Percentiles rank a stretch among this genome's conserved stretches.
Conservation (phyloP, 208 protist species). For the Wallacemonas rigidus region DNA sequence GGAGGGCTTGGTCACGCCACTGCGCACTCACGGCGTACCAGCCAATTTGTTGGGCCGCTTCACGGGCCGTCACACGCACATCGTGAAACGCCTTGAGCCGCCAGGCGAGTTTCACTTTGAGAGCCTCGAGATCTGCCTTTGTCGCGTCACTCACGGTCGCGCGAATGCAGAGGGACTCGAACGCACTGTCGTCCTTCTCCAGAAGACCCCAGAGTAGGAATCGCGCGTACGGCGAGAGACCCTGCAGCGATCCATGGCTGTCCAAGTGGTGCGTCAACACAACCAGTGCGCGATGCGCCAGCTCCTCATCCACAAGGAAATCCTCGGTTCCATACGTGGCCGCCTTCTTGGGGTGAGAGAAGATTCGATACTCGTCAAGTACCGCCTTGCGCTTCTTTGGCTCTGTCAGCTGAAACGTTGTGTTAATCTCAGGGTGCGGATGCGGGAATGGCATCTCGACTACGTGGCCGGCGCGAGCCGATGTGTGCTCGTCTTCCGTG, state of each 20-base stretch:
- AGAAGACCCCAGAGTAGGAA: conserved; percentile 75
- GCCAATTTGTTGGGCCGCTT: conserved; percentile 57
- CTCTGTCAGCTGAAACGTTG: conserved; percentile 75
- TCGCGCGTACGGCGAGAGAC: conserved; percentile 70
- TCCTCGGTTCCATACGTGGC: conserved; percentile 76
- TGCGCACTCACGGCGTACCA: conserved; percentile 86
- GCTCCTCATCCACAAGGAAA: conserved; percentile 86
- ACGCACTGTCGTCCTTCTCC: conserved; percentile 57
- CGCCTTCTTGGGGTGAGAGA: conserved; percentile 84
- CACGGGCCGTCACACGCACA: conserved; percentile 38
- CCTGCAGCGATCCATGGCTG: conserved; percentile 60
- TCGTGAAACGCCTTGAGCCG: conserved; percentile 31
- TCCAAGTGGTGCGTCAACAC: conserved; percentile 70
- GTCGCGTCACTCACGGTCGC: conserved; percentile 24
- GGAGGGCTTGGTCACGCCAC: conserved; percentile 80
- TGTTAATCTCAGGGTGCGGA: conserved; percentile 74
- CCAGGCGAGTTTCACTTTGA: conserved; percentile 8
- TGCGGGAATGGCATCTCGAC: conserved; percentile 61
- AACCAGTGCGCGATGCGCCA: conserved; percentile 70
- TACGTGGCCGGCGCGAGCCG: conserved; percentile 52
- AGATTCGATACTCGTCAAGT: conserved; percentile 85
- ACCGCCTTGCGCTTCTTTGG: conserved; percentile 62
- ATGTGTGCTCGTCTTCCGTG: conserved; percentile 53
- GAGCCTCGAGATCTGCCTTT: conserved; percentile 28
- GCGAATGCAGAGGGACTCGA: conserved; percentile 47